Conservation (phyloP, 106 monocot species). For the Gastrodia elata region DNA sequence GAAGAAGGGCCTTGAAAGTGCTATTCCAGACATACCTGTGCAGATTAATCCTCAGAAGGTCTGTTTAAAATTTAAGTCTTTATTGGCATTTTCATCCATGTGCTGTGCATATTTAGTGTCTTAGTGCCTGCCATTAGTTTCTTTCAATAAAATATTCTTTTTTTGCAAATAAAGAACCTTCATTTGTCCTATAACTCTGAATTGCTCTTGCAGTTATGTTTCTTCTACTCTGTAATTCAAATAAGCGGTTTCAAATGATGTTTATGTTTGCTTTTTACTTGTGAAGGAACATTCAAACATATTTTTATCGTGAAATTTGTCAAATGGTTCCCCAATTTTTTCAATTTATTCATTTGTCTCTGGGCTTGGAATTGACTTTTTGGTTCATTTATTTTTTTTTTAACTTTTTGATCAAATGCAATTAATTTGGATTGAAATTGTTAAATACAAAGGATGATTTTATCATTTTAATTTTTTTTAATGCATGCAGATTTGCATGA, state of each 20-base stretch:
- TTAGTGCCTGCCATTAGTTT: neutral
- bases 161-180: neutral
- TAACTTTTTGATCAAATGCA: no score
- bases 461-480: no score
- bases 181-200: neutral
- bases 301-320: no score
- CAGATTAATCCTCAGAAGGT: constrained; percentile 85
- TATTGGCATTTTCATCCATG: neutral
- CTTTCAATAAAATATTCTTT: neutral
- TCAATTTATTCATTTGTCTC: no score
- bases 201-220: neutral
- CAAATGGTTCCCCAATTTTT: no score
- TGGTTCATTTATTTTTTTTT: no score
- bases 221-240: neutral
- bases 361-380: no score
- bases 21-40: constrained; percentile 44
- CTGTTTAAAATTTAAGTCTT: neutral
- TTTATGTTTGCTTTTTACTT: neutral
- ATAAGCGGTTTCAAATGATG: neutral
- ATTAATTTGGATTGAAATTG: no score
- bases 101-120: neutral
- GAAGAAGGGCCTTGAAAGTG: constrained; percentile 57
- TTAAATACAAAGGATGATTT: no score
- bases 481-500: no score
- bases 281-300: no score